Base-by-base conservation (phyloP, 2,329 filamentous ascomycete genomes). In the Lizonia empirigonia region DNA sequence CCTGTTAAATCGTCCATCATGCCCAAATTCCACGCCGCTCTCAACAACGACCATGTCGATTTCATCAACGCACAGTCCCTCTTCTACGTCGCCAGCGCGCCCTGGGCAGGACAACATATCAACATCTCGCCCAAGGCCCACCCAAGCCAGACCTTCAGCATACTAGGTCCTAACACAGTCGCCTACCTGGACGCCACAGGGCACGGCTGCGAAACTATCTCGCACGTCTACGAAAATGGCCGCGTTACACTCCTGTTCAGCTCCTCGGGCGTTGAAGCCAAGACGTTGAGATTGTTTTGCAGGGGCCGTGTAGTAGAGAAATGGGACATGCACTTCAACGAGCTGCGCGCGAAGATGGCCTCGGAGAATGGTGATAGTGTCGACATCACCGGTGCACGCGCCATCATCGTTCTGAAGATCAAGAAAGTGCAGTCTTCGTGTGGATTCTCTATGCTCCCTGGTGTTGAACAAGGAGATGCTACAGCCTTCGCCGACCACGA, bases 41-140 rank as follows among this genome's bases (percentile, higher is more conserved):
- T 89, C 54, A 69, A 78, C 3, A 68, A 77, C 6, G 76, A 85
- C 23, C 79, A 89, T 26, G 76, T 79, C 49, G 72, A 78, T 32
- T 91, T 88, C 86, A 82, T 85, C 41, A 77, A 85, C 38, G 71
- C 77, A 9, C 89, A 92, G 62, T 82, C 85, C 47, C 76, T 92
- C 62, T 91, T 91, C 80, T 91, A 88, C 77, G 86, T 88, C 9
- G 86, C 84, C 32, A 89, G 86, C 12, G 87, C 89, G 0, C 87
- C 88, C 0, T 80, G 85, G 20, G 79, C 80, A n/a, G 85, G 83
- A 16, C 73, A 76, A 1, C 88, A 92, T 74, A 78, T 92, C 76
- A 92, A 92, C 64, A 75, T 91, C 47, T 91, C 88, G 0, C 87
- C 89, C 39, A 91, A 92, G 72, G 88, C 89, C 39, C 79, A 87